These are phyloP conservation scores for Grifola frondosa DNA, from an alignment of 1,284 basidiomycete species.

Conservation along the genomic window DNA sequence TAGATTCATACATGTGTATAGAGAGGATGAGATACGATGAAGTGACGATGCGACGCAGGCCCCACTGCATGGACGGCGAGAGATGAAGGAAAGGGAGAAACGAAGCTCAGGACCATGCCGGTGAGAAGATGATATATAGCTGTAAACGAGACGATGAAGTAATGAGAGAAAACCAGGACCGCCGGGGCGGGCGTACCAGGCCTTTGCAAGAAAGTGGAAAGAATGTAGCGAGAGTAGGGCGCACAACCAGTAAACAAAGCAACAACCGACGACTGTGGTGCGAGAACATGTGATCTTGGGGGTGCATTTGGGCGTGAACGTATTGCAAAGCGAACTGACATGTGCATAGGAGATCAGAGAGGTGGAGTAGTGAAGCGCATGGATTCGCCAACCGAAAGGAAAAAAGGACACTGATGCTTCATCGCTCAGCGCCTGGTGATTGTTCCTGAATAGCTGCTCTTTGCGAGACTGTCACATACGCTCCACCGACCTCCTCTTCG, in stretches of 20 bases:
- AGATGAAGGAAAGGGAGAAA: conserved; percentile 11
- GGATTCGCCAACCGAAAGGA: conserved; percentile 10
- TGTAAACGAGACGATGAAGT: conserved; percentile 18
- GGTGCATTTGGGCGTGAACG: conserved; percentile 22
- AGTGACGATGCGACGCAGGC: conserved; percentile 13
- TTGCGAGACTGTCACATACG: conserved; percentile 82
- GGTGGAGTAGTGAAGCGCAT: conserved; percentile 22
- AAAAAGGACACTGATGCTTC: conserved; percentile 11
- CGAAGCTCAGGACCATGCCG: conserved; percentile 16
- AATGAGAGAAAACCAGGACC: conserved; percentile 22
- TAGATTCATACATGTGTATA: conserved; percentile 27
- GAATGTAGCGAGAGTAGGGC: conserved; percentile 18
- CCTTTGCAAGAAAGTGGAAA: conserved; percentile 14
- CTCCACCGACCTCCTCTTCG: conserved; percentile 71
- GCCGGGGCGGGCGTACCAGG: conserved; percentile 12
- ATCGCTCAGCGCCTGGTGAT: conserved; percentile 14
- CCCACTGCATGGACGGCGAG: conserved; percentile 9
- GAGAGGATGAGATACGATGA: conserved; percentile 14
- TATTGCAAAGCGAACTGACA: conserved; percentile 21
- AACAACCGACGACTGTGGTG: conserved; percentile 24
- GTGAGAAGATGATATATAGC: conserved; percentile 13
- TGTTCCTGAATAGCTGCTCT: conserved; percentile 45
- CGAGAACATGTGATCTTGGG: conserved; percentile 18
- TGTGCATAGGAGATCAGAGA: conserved; percentile 26
- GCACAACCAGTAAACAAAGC: conserved; percentile 15